These are phyloP conservation scores for Termitomyces sp. DNA, from an alignment of 768 basidiomycete genomes.

Conservation along the genomic window DNA sequence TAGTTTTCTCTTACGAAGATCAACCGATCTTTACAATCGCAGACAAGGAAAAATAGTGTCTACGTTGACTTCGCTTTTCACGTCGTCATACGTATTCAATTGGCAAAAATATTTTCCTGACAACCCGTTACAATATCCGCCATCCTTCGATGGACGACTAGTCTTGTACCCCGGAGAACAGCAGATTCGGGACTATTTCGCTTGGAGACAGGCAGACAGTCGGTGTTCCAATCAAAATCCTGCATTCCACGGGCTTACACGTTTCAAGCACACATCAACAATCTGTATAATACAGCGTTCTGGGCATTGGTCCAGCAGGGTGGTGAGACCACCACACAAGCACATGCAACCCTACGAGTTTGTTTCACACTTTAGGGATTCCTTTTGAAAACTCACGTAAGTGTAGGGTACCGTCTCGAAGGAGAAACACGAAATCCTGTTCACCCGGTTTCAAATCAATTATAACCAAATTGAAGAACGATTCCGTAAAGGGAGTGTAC, in stretches of 20 bases:
- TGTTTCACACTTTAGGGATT: conserved; percentile 10
- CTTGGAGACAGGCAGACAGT: conserved; percentile 98
- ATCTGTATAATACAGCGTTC: conserved; percentile 93
- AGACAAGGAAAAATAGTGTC: conserved; percentile 85
- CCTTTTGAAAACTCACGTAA: background rate
- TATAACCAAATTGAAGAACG: conserved; percentile 74
- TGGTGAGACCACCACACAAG: conserved; percentile 74
- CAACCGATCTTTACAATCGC: conserved; percentile 78
- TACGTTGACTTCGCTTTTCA: conserved; percentile 82
- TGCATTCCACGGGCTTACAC: background rate
- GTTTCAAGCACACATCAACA: conserved; percentile 88
- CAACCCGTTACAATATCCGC: conserved; percentile 71
- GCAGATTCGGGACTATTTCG: conserved; percentile 86
- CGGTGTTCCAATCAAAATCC: conserved; percentile 24
- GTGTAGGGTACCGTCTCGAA: conserved; percentile 82
- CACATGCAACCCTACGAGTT: conserved; percentile 78
- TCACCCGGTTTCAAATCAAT: conserved; percentile 78
- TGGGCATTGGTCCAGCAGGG: conserved; percentile 90
- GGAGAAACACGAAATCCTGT: conserved; percentile 91
- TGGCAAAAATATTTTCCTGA: conserved; percentile 83
- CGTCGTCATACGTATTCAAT: conserved; percentile 83
- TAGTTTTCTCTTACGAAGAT: conserved; percentile 84
- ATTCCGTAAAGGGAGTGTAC: conserved; percentile 82
- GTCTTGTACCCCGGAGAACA: conserved; percentile 73
- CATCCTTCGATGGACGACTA: conserved; percentile 90